These are phyloP conservation scores for Thermothelomyces thermophilus DNA, from an alignment of 2,329 filamentous ascomycete species.

Conservation along the genomic window DNA sequence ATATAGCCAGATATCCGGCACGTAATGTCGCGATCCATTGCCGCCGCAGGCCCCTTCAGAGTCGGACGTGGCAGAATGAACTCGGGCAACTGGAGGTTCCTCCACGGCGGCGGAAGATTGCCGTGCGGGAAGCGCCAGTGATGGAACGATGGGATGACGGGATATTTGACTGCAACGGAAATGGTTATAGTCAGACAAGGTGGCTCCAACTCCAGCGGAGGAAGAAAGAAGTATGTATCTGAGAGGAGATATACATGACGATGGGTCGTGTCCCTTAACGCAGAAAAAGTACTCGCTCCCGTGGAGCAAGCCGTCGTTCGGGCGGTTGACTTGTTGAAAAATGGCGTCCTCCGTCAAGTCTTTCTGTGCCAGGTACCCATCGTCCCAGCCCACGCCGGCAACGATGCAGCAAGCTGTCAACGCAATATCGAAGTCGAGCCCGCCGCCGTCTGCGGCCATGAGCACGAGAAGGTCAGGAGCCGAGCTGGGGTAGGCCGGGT, in stretches of 20 bases:
- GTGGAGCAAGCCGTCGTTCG: constrained; percentile 7
- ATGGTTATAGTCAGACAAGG: neutral
- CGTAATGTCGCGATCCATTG: constrained; percentile 7
- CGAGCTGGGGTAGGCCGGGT: constrained; percentile 10
- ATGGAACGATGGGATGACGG: constrained; percentile 13
- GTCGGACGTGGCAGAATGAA: neutral
- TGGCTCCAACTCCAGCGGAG: neutral
- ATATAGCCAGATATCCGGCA: constrained; percentile 9
- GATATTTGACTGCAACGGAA: constrained; percentile 12
- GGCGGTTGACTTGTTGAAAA: constrained; percentile 9
- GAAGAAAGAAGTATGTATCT: neutral
- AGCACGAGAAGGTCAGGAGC: constrained; percentile 13
- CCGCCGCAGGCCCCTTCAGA: constrained; percentile 1
- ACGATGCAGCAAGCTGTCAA: constrained; percentile 11
- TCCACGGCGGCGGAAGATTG: constrained; percentile 7
- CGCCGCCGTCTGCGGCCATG: constrained; percentile 2
- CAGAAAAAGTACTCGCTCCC: constrained; percentile 3
- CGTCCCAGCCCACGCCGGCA: neutral
- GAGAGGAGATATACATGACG: neutral
- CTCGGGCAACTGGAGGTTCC: neutral
- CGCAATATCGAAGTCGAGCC: constrained; percentile 11
- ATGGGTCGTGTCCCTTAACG: constrained; percentile 6
- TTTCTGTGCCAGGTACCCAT: neutral
- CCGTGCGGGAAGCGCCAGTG: constrained; percentile 15
- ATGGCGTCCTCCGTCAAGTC: neutral